Conservation (phyloP, 176 grass and related monocot genomes). For the Cenchrus fungigraminus region DNA sequence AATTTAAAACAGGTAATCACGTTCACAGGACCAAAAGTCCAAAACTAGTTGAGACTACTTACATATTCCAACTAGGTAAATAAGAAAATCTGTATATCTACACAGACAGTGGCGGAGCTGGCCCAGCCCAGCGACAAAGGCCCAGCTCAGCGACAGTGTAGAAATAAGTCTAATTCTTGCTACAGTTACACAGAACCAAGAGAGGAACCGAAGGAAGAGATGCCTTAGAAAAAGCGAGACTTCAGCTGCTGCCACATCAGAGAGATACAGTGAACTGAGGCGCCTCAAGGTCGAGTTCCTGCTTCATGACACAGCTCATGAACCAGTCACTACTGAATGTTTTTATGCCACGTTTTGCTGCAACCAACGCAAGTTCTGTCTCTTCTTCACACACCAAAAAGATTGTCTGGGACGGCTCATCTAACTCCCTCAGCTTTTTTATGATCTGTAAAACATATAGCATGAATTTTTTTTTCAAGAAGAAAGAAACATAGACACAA, state of each 20-base stretch:
- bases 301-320: slow-evolving; percentile 89
- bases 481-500: neutral
- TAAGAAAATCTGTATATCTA: slow-evolving; percentile 8
- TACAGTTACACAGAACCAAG: neutral
- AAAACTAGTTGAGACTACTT: neutral
- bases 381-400: slow-evolving; percentile 85
- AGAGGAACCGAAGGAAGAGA: neutral
- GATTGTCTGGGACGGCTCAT: slow-evolving; percentile 57
- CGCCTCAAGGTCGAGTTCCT: slow-evolving; percentile 77
- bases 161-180: too few species aligned
- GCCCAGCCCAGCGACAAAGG: too few species aligned
- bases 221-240: slow-evolving; percentile 1
- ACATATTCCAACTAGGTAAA: neutral
- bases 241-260: slow-evolving; percentile 29
- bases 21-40: neutral
- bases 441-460: slow-evolving; percentile 54
- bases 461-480: neutral
- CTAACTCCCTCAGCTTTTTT: slow-evolving; percentile 39
- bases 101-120: neutral
- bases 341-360: slow-evolving; percentile 61
- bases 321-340: slow-evolving; percentile 89
- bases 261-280: slow-evolving; percentile 80
- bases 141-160: too few species aligned
- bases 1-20: neutral
- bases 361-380: slow-evolving; percentile 53